These are phyloP conservation scores for Pythium volutum DNA, from an alignment of 352 stramenopile genomes.

Conservation along the genomic window DNA sequence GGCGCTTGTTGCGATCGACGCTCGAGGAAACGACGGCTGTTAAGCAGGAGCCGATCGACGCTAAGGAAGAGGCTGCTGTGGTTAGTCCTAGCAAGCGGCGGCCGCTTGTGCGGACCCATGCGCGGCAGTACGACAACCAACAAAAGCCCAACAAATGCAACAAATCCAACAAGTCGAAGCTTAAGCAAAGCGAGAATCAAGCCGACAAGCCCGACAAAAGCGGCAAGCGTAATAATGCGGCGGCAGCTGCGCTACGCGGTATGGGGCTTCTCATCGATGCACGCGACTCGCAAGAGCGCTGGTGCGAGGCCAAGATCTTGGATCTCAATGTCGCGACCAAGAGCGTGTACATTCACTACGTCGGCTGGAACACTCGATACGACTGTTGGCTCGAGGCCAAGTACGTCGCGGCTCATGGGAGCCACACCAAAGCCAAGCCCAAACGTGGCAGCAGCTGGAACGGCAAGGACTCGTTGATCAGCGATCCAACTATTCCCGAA, in stretches of 20 bases:
- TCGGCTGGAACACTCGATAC: conserved; percentile 74
- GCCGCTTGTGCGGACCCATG: conserved; percentile 4
- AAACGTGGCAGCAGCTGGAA: conserved; percentile 50
- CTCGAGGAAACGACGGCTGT: conserved; percentile 25
- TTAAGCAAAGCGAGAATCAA: conserved; percentile 11
- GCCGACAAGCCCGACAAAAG: conserved; percentile 27
- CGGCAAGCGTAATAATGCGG: background rate
- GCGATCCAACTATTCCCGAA: conserved; percentile 7
- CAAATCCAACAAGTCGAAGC: background rate
- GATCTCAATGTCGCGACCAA: conserved; percentile 35
- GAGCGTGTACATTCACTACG: conserved; percentile 62
- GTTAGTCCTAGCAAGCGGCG: conserved; percentile 21
- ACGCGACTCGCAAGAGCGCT: conserved; percentile 47
- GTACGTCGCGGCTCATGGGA: conserved; percentile 52
- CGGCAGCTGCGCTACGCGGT: conserved; percentile 17
- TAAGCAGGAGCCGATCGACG: conserved; percentile 5
- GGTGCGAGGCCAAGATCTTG: conserved; percentile 60
- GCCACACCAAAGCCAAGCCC: conserved; percentile 27
- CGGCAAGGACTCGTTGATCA: conserved; percentile 30
- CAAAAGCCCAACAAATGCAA: background rate
- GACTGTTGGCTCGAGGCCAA: conserved; percentile 54
- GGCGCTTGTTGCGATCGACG: conserved; percentile 57
- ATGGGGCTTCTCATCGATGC: conserved; percentile 58
- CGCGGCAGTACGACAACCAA: background rate
- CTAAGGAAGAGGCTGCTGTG: background rate